A percentile compares a stretch with the other conserved stretches of the same genome.
Conservation (phyloP, 371 early-diverging fungal species). For the Mortierella sp. region DNA sequence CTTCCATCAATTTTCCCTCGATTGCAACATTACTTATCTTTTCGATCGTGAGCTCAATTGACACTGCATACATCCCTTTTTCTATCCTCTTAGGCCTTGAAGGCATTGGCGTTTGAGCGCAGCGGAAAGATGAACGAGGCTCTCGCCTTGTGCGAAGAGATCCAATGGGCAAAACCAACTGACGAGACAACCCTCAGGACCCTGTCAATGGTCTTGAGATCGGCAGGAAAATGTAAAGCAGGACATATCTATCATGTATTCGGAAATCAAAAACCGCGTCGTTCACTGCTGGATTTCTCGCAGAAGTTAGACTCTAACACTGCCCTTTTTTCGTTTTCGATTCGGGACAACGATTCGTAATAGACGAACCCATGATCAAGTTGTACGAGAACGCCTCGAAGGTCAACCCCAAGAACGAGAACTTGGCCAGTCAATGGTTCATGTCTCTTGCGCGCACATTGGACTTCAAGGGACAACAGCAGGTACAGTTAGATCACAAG, state of each 20-base stretch:
- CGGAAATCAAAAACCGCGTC: background rate
- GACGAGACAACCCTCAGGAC: conserved; percentile 85
- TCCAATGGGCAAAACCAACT: conserved; percentile 75
- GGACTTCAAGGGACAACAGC: conserved; percentile 84
- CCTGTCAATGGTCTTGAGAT: conserved; percentile 76
- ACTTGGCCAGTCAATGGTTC: conserved; percentile 83
- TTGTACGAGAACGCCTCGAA: conserved; percentile 82
- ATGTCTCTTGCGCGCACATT: conserved; percentile 85
- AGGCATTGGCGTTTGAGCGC: conserved; percentile 82
- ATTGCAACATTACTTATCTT: background rate
- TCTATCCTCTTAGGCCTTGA: conserved; percentile 80
- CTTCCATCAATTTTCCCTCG: background rate
- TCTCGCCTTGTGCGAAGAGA: conserved; percentile 74
- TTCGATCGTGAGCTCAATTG: background rate
- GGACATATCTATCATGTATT: background rate
- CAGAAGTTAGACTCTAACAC: background rate
- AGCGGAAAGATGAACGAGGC: conserved; percentile 80
- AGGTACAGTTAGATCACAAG: conserved; percentile 45
- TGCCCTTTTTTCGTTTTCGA: background rate
- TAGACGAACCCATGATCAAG: conserved; percentile 76
- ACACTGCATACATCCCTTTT: background rate
- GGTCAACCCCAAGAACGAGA: conserved; percentile 78
- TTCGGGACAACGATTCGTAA: background rate
- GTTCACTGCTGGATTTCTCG: background rate
- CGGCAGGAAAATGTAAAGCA: conserved; percentile 70